Evolutionary conservation across 2,329 filamentous ascomycete genomes (phyloP), one percentile per base, ranked within the genome.

Genomic region (Talaromyces sp.): DNA sequence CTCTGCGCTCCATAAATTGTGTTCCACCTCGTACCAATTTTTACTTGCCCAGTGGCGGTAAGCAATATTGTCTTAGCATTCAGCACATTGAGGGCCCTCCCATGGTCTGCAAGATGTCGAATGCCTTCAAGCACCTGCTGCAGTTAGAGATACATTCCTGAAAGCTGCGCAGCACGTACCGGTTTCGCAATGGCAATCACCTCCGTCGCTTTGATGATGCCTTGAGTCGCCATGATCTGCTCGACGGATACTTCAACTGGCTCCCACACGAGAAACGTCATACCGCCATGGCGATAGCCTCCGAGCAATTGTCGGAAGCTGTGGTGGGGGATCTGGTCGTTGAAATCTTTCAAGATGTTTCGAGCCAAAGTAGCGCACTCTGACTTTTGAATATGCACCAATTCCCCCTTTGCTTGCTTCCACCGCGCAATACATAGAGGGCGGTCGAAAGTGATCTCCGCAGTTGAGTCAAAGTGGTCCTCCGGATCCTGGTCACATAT

Each of bases 181-280:
- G 37, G 49, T 24, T 45, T 52, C 13, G 46, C 37, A 43, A 52
- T 52, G 30, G 37, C 36, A 45, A 51, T 22, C 11, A 54, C 44
- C 44, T 54, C 47, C 45, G 33, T 39, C 32, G 2, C 42, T 9
- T 27, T 54, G 24, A 54, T 48, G 17, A 37, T 30, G 43, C 43
- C 41, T 33, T 46, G 45, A 7, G 40, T 19, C 16, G 52, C 52
- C 40, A 54, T 29, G 4, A 54, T 54, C 16, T 54, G 32, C 11
- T n/a, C 36, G 30, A 54, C 35, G 14, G 52, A 51, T 17, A 54
- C 39, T 47, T 54, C 52, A n/a, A 37, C 45, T 29, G 43, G 47
- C 17, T 54, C 52, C 52, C 47, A 54, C 6, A 47, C 17, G 27
- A 54, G 32, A 17, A 35, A 51, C 6, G 22, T 37, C 11, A 36